These are phyloP conservation scores for Prunus mongolica DNA, from an alignment of 306 rosid species.

Conservation along the genomic window DNA sequence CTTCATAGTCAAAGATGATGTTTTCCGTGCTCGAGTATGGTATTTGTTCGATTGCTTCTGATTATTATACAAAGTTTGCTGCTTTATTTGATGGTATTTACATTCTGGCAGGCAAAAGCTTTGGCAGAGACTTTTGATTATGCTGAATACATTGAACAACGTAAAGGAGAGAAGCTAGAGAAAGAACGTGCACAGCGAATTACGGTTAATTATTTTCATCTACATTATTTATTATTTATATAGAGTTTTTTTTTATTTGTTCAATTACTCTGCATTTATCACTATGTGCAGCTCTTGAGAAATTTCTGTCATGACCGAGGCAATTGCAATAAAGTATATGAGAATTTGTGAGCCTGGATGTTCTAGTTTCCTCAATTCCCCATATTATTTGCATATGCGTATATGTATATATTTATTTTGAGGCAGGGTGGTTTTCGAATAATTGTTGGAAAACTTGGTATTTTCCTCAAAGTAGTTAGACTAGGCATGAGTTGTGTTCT, in stretches of 20 bases:
- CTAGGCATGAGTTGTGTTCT: neutral
- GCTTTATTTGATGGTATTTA: neutral
- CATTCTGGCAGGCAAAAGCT: conserved; percentile 68
- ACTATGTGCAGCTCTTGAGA: too few species aligned
- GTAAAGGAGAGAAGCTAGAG: conserved; percentile 63
- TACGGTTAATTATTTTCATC: conserved; percentile 42
- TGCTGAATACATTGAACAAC: conserved; percentile 57
- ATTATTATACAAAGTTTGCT: neutral
- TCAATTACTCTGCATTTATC: too few species aligned
- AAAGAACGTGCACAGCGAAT: conserved; percentile 74
- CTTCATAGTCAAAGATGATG: neutral
- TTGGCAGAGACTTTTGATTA: conserved; percentile 62
- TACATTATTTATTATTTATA: neutral
- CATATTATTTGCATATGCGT: neutral
- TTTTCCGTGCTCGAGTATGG: neutral
- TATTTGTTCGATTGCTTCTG: neutral
- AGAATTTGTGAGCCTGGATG: too few species aligned
- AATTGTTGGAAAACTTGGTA: neutral
- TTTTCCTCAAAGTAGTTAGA: neutral
- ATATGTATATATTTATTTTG: neutral
- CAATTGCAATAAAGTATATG: too few species aligned
- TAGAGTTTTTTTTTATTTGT: too few species aligned
- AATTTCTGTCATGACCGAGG: too few species aligned
- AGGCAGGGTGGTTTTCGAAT: neutral
- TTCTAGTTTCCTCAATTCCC: too few species aligned